Percentiles rank a stretch among this genome's conserved stretches.
These are phyloP conservation scores for Anaeromyces robustus DNA, from an alignment of 192 early-diverging fungal genomes.

Conservation along the genomic window DNA sequence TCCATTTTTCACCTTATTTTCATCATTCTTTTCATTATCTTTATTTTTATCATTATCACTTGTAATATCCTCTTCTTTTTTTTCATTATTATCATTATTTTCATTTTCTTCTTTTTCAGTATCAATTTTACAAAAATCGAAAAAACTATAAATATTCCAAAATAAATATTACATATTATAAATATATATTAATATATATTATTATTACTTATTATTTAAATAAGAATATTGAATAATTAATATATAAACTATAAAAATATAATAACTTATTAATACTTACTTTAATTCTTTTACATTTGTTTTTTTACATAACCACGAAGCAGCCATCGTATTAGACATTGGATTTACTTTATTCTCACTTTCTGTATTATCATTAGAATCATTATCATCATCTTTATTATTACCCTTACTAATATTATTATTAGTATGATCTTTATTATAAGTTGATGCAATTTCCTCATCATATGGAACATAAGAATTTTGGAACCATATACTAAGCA, in stretches of 20 bases:
- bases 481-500: slow-evolving; percentile 57
- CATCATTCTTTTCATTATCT: no score
- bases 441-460: not conserved
- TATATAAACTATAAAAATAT: no score
- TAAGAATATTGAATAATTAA: no score
- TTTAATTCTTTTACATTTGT: not conserved
- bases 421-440: not conserved
- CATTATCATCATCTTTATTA: no score
- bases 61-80: no score
- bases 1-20: no score
- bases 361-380: not conserved
- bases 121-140: not conserved
- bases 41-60: no score
- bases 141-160: not conserved
- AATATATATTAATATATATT: no score
- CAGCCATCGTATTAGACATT: slow-evolving; percentile 2
- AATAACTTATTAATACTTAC: not conserved
- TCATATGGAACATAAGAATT: slow-evolving; percentile 5
- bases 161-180: no score
- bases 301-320: not conserved
- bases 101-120: not conserved
- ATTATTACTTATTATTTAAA: no score
- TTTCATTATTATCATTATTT: not conserved
- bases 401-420: no score
- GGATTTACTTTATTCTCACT: not conserved